Conservation (phyloP, 768 basidiomycete genomes). For the Termitomyces sp. region DNA sequence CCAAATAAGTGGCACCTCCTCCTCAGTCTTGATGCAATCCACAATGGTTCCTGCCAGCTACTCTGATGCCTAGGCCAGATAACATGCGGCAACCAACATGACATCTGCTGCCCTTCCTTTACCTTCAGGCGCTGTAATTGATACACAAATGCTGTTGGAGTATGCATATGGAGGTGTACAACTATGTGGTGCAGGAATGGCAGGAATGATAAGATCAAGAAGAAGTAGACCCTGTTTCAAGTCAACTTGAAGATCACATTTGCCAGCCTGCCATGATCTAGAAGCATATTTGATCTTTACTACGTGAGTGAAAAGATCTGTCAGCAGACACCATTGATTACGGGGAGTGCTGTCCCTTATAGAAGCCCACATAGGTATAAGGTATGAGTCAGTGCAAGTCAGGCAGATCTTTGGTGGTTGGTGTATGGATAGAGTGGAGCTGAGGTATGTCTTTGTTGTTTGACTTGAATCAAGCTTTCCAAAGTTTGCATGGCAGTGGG, state of each 20-base stretch:
- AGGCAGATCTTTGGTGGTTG: slow-evolving; percentile 5
- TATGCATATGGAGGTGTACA: not conserved
- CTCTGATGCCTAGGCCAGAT: slow-evolving; percentile 20
- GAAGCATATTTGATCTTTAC: slow-evolving; percentile 15
- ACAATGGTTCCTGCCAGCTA: slow-evolving; percentile 14
- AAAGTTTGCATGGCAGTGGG: not conserved
- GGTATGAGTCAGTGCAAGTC: slow-evolving; percentile 18
- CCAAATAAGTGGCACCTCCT: slow-evolving; percentile 15
- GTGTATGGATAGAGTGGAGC: slow-evolving; percentile 11
- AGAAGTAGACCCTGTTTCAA: slow-evolving; percentile 11
- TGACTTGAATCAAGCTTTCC: not conserved
- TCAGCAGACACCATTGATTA: slow-evolving; percentile 10
- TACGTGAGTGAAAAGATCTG: slow-evolving; percentile 19
- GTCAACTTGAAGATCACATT: slow-evolving; percentile 10
- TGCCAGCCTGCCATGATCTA: not conserved
- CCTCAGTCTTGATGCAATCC: slow-evolving; percentile 16
- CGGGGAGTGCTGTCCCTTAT: slow-evolving; percentile 9
- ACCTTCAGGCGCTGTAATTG: slow-evolving; percentile 18
- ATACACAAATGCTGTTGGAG: slow-evolving; percentile 13
- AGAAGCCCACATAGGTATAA: slow-evolving; percentile 16
- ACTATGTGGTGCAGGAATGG: slow-evolving; percentile 3
- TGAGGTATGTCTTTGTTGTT: not conserved
- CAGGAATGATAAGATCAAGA: slow-evolving; percentile 9
- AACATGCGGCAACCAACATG: slow-evolving; percentile 19
- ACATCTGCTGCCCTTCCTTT: slow-evolving; percentile 16